Conservation (phyloP, 345 rosid genomes). For the Streptanthus diversifolius region DNA sequence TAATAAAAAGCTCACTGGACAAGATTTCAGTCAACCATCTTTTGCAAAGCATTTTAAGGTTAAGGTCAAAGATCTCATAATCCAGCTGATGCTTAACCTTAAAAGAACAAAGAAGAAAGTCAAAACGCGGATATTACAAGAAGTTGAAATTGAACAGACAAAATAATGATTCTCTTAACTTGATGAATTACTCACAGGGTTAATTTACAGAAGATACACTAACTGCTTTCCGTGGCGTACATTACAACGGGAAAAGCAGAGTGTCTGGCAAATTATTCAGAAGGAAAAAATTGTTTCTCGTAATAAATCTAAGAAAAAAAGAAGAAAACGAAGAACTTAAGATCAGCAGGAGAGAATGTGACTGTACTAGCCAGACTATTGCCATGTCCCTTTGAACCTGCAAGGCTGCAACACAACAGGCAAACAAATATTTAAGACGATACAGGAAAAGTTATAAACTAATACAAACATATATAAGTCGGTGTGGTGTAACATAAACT, state of each 20-base stretch:
- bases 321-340: neutral
- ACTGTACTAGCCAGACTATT: slow-evolving; percentile 30
- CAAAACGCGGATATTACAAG: neutral
- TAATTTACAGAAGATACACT: slow-evolving; percentile 28
- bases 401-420: slow-evolving; percentile 17
- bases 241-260: slow-evolving; percentile 21
- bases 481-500: slow-evolving; percentile 19
- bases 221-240: slow-evolving; percentile 16
- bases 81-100: neutral
- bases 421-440: neutral
- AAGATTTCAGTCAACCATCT: neutral
- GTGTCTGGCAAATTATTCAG: slow-evolving; percentile 20
- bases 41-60: neutral
- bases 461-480: neutral
- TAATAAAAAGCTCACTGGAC: neutral
- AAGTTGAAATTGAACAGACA: neutral
- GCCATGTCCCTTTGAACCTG: slow-evolving; percentile 31
- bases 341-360: slow-evolving; percentile 16
- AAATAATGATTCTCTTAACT: neutral
- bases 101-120: neutral
- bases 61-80: neutral
- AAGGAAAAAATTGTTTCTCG: slow-evolving; percentile 5
- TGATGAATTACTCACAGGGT: slow-evolving; percentile 31
- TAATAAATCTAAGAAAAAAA: slow-evolving; percentile 20
- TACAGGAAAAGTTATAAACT: neutral